Conservation (phyloP, 257 asterid species). For the Verbascum thapsus region DNA sequence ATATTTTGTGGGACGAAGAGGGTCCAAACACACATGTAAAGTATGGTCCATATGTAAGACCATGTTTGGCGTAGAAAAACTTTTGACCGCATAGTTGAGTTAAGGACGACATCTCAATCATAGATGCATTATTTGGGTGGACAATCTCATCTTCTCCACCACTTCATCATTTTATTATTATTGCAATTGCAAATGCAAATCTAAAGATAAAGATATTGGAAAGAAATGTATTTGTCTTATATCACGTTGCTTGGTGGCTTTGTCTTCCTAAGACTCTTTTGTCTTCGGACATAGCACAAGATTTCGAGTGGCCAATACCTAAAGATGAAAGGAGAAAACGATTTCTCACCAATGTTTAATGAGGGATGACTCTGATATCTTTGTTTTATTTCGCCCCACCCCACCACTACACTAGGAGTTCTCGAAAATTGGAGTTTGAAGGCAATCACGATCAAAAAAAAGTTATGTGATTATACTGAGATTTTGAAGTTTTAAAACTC, state of each 20-base stretch:
- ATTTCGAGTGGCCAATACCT: conserved; percentile 38
- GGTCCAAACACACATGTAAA: conserved; percentile 30
- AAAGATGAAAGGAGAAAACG: conserved; percentile 28
- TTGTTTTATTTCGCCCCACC: conserved; percentile 43
- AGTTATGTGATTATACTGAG: too few relatives aligned
- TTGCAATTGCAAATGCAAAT: neutral
- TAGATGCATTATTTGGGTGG: conserved; percentile 63
- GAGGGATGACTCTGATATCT: conserved; percentile 35
- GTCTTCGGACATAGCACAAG: conserved; percentile 32
- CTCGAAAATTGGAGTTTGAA: too few relatives aligned
- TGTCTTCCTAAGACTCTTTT: conserved; percentile 46
- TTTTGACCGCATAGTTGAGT: conserved; percentile 31
- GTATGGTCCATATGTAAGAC: conserved; percentile 29
- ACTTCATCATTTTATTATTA: conserved; percentile 25
- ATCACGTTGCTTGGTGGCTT: conserved; percentile 51
- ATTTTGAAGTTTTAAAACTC: too few relatives aligned
- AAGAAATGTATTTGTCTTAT: conserved; percentile 59
- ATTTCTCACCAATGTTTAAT: conserved; percentile 36
- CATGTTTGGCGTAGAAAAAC: conserved; percentile 30
- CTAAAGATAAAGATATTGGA: conserved; percentile 41
- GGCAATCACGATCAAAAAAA: too few relatives aligned
- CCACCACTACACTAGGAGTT: neutral
- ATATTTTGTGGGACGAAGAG: too few relatives aligned
- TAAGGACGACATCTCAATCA: conserved; percentile 72
- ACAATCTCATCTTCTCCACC: conserved; percentile 45